Conservation (phyloP, 768 basidiomycete genomes). For the Mycena leptocephala region DNA sequence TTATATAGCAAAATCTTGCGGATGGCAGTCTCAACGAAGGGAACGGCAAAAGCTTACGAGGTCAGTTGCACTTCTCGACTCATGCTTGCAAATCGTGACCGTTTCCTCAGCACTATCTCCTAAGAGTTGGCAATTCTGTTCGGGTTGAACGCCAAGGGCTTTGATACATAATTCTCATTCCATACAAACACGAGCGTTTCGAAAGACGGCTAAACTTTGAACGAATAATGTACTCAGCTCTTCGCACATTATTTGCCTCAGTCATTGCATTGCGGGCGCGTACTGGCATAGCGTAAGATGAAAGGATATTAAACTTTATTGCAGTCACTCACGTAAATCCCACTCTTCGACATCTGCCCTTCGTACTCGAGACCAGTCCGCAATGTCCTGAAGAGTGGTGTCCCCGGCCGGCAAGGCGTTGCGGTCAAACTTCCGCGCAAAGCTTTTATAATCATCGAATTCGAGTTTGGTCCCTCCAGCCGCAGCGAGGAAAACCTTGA, state of each 20-base stretch:
- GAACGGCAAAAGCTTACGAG: background rate
- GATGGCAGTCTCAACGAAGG: background rate
- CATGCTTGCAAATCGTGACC: background rate
- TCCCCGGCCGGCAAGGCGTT: background rate
- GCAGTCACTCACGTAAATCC: background rate
- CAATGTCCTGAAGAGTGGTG: conserved; percentile 5
- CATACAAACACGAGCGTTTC: background rate
- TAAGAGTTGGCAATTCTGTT: background rate
- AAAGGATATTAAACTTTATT: background rate
- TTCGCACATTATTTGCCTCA: no score
- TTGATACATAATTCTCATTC: background rate
- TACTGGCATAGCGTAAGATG: background rate
- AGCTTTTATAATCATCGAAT: background rate
- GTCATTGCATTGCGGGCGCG: background rate
- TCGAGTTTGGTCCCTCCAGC: background rate
- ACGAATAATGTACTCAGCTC: background rate
- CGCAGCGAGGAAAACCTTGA: background rate
- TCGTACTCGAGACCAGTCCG: background rate
- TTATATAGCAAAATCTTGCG: background rate
- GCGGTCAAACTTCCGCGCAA: background rate
- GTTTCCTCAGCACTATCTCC: background rate
- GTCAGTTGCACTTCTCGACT: background rate
- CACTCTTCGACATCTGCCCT: background rate
- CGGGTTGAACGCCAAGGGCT: background rate
- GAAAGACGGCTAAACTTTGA: no score